Percentiles rank a stretch among this genome's conserved stretches.
These are phyloP conservation scores for Hypholoma sublateritium DNA, from an alignment of 768 basidiomycete genomes.

Conservation along the genomic window DNA sequence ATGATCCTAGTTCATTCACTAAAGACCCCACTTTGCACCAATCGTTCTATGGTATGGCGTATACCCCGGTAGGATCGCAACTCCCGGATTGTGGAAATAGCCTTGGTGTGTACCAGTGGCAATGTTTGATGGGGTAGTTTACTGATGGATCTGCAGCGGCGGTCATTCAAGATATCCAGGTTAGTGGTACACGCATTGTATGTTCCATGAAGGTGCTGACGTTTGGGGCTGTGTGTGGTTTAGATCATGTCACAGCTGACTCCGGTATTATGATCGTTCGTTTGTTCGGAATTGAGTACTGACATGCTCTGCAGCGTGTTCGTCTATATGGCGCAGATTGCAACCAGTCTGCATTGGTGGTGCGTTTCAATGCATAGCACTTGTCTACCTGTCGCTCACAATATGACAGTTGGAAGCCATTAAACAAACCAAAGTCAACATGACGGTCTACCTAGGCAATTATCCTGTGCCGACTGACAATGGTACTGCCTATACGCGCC, in stretches of 20 bases:
- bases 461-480: slow-evolving; percentile 65
- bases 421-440: slow-evolving; percentile 82
- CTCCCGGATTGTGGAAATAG: slow-evolving; percentile 67
- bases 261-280: slow-evolving; percentile 34
- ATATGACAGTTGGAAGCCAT: slow-evolving; percentile 75
- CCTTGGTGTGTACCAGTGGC: slow-evolving; percentile 30
- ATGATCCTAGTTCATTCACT: slow-evolving; percentile 77
- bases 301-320: slow-evolving; percentile 44
- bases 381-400: not conserved
- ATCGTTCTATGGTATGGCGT: slow-evolving; percentile 84
- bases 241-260: slow-evolving; percentile 87
- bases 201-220: slow-evolving; percentile 6
- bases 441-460: slow-evolving; percentile 78
- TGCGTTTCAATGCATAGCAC: slow-evolving; percentile 29
- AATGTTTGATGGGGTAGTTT: not conserved
- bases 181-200: slow-evolving; percentile 17
- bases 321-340: slow-evolving; percentile 89
- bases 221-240: slow-evolving; percentile 7
- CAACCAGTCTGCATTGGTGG: slow-evolving; percentile 76
- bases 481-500: slow-evolving; percentile 67
- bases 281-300: not conserved
- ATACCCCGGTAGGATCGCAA: slow-evolving; percentile 77
- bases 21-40: slow-evolving; percentile 69
- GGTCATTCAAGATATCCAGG: slow-evolving; percentile 75
- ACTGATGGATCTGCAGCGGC: slow-evolving; percentile 34